Base-by-base conservation (phyloP, 805 yeast genomes). In the Lachancea waltii region DNA sequence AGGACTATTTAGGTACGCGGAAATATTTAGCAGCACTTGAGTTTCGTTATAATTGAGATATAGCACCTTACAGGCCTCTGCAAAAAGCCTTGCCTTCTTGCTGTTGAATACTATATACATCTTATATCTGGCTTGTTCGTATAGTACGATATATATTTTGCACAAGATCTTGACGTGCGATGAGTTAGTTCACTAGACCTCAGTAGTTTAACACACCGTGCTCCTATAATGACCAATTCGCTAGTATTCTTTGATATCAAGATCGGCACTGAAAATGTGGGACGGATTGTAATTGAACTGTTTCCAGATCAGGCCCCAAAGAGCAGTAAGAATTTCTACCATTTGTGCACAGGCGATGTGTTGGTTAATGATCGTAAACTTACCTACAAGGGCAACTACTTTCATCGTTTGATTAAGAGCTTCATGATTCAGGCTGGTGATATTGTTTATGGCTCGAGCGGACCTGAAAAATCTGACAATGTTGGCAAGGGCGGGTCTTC, bases 391-490 rank as follows among this genome's bases (percentile, higher is more conserved):
- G 54, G 64, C 15, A 73, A 70, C 28, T 63, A 58, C 27, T 79
- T 84, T 56, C 82, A 79, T 48, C 64, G 85, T 39, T 74, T 80
- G 2, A 65, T 82, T 36, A 77, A 73, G 51, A 82, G 79, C 53
- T 83, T 83, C 51, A 74, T 81, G 67, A 61, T 82, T 13, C 89
- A 81, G 56, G 78, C 76, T 3, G 89, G 89, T 27, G 85, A 79
- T 51, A 51, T 72, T 2, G 54, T 60, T 1, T 56, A 65, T 51
- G 76, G 75, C 7, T 57, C 64, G 3, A 35, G 43, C 7, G 50
- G 46, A 7, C 11, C 22, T 19, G 36, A 37, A 7, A 51, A 51
- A 23, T 40, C 50, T 7, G 57, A 57, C 7, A 46, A 51, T 7
- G 47, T 64, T 30, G 78, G 60, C 3, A 60, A 51, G 26, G 72